A percentile compares a stretch with the other conserved stretches of the same genome.
These are phyloP conservation scores for Tanacetum coccineum DNA, from an alignment of 129 eudicot species.

Conservation along the genomic window DNA sequence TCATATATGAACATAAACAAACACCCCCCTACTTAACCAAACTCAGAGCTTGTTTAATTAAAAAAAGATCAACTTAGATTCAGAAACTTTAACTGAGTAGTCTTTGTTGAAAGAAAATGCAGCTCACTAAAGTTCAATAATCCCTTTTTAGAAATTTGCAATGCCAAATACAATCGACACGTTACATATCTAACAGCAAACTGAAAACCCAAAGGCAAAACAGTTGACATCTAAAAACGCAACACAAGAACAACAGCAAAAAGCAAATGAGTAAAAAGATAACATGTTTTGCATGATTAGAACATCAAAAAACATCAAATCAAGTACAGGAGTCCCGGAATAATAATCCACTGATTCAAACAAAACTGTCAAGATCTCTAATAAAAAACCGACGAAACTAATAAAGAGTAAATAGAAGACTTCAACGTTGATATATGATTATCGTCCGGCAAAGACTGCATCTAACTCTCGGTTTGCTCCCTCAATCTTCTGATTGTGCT, in stretches of 20 bases:
- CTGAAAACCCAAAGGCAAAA: background rate
- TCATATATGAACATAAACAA: too few species aligned
- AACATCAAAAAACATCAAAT: constrained; percentile 19
- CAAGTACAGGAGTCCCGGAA: background rate
- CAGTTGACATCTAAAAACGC: too few species aligned
- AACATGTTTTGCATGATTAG: background rate
- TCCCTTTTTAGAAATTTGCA: too few species aligned
- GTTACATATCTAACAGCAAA: too few species aligned
- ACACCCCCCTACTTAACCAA: too few species aligned
- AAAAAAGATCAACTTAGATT: too few species aligned
- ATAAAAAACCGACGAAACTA: constrained; percentile 15
- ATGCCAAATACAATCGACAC: too few species aligned
- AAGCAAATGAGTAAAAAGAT: background rate
- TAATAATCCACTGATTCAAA: background rate
- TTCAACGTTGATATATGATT: constrained; percentile 9
- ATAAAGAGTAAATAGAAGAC: constrained; percentile 9
- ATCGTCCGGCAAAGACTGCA: background rate
- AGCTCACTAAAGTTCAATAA: too few species aligned
- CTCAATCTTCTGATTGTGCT: constrained; percentile 91
- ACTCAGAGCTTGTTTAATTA: too few species aligned
- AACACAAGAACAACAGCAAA: too few species aligned
- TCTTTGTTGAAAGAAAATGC: too few species aligned
- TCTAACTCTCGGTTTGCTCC: constrained; percentile 86
- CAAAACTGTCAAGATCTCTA: constrained; percentile 20
- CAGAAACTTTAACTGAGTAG: too few species aligned